These are phyloP conservation scores for Petrea volubilis DNA, from an alignment of 257 asterid genomes.

Conservation along the genomic window DNA sequence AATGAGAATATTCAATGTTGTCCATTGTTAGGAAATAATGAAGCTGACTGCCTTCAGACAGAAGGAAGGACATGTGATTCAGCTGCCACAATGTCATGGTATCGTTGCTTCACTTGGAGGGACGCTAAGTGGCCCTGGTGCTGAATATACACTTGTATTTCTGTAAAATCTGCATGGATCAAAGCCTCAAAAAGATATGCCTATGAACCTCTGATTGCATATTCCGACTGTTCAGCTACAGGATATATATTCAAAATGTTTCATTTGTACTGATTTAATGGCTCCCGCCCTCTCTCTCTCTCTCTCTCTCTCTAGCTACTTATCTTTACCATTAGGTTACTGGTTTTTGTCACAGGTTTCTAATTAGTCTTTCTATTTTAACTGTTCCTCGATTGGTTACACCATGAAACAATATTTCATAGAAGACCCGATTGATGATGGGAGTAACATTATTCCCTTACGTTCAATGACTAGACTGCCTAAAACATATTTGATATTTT, in stretches of 20 bases:
- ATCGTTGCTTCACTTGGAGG: conserved; percentile 68
- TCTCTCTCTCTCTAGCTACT: background rate
- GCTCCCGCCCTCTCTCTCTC: too few relatives aligned
- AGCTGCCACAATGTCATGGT: conserved; percentile 16
- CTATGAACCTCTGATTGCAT: background rate
- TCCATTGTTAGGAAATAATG: conserved; percentile 28
- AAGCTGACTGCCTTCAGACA: conserved; percentile 19
- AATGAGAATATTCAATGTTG: conserved; percentile 47
- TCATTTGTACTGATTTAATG: background rate
- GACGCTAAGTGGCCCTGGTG: conserved; percentile 98
- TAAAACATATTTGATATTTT: too few relatives aligned
- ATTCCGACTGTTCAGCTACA: background rate
- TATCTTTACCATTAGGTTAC: background rate
- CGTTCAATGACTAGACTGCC: too few relatives aligned
- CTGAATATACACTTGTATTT: conserved; percentile 33
- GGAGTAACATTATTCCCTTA: background rate
- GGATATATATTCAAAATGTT: background rate
- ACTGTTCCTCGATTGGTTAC: background rate
- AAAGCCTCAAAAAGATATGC: background rate
- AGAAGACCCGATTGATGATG: background rate
- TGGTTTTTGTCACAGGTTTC: background rate
- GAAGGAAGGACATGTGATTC: conserved; percentile 26
- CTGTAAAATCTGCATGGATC: background rate
- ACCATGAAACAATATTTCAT: background rate
- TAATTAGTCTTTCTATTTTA: background rate